Base-by-base conservation (phyloP, 331 rosid genomes). In the Stylosanthes scabra region DNA sequence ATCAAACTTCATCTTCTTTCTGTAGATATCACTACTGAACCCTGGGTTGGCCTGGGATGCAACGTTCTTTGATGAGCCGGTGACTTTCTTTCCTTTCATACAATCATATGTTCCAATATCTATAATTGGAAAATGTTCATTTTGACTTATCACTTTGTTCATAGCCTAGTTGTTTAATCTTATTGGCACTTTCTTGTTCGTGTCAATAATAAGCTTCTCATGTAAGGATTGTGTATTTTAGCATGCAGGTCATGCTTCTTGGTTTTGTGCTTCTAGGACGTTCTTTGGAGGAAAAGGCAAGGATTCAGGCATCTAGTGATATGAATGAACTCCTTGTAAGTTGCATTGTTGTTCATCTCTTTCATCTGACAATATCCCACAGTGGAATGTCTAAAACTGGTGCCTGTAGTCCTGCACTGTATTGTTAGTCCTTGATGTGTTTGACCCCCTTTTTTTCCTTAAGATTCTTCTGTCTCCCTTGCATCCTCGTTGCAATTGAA, bases 241-340 rank as follows among this genome's bases (percentile, higher is more conserved):
- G 89, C 70, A 80, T 90, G 97, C 99, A 94, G 99, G 97, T 94
- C 88, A 94, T 94, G 99, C 99, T 94, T 90, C 97, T 95, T 83
- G 99, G 97, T 82, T 90, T 95, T 58, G 99, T 95, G 80, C 99
- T 95, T 72, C 90, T 92, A 60, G 99, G 99, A 80, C 97, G 99
- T 67, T 90, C 99, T 65, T 81, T 95, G 70, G 99, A 95, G 82
- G 99, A 95, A 81, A 90, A 81, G 73, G 97, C 97, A 3, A 91
- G 99, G 85, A 85, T 87, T 80, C 96, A 78, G 71, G 99, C 99
- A 40, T 95, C 97, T 13, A 95, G 99, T 75, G 96, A 95, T 83
- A 95, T 95, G 99, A 95, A 91, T 79, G 99, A 91, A 83, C 96
- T 95, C 63, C 82, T 95, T 70, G 99, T 91, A 83, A 85, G 93